phyloP scores from a whole-genome alignment of 129 eudicot species.

The Smallanthus sonchifolius region DNA sequence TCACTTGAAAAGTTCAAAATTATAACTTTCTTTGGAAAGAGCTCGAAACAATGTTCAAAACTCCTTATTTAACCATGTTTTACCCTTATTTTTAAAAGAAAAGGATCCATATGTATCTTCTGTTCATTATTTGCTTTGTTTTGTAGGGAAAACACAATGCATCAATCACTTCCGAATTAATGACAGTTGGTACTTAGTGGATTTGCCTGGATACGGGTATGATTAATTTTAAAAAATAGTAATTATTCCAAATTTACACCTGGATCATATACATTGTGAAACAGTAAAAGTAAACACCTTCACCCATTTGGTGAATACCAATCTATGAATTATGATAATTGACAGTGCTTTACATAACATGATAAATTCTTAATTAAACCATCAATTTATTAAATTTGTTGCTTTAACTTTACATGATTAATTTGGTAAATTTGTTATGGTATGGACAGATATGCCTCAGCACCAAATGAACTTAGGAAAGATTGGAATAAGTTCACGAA shows the following conservation, averaged over 20 bases:
- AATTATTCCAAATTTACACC: background rate
- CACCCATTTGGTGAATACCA: background rate
- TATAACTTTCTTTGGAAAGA: background rate
- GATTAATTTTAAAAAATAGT: background rate
- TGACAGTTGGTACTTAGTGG: conserved; percentile 93
- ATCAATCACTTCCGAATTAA: conserved; percentile 91
- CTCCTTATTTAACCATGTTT: background rate
- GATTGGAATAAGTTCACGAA: conserved; percentile 93
- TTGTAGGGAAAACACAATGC: conserved; percentile 95
- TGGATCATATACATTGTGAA: background rate
- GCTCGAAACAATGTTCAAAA: background rate
- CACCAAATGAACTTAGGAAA: conserved; percentile 66
- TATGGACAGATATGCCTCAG: conserved; percentile 69
- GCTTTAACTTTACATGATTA: background rate
- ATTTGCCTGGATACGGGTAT: conserved; percentile 95
- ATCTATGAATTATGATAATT: background rate
- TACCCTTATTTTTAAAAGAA: background rate
- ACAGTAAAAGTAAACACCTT: no score
- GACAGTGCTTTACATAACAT: background rate
- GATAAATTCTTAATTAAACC: background rate
- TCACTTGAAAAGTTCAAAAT: background rate
- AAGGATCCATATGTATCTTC: background rate
- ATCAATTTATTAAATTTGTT: background rate
- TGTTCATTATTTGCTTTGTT: conserved; percentile 8
- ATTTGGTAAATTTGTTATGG: background rate